Evolutionary conservation across 192 early-diverging fungal species (phyloP).

Genomic region (Gryganskiella cystojenkinii): DNA sequence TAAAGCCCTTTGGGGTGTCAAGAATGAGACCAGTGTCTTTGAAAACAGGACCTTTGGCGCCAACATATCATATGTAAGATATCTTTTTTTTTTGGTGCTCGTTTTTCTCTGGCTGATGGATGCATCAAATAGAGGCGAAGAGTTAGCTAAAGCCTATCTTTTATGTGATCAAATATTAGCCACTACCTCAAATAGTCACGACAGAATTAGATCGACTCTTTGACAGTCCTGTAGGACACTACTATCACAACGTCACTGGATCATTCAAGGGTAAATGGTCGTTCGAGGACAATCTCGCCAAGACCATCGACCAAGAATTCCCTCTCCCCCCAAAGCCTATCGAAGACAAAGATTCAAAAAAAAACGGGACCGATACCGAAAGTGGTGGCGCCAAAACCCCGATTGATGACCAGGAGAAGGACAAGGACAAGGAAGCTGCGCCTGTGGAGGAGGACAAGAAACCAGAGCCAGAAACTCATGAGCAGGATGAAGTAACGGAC

Average conservation of each 20-base stretch:
- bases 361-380: constrained; percentile 26
- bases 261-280: constrained; percentile 58
- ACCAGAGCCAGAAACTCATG: not conserved
- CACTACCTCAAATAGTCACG: constrained; percentile 27
- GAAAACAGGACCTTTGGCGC: constrained; percentile 57
- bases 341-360: not conserved
- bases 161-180: constrained; percentile 24
- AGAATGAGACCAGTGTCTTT: constrained; percentile 41
- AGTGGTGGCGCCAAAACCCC: not conserved
- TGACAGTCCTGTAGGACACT: constrained; percentile 41
- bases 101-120: no score
- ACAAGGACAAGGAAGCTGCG: not conserved
- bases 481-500: not conserved
- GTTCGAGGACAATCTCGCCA: constrained; percentile 14
- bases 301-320: constrained; percentile 8
- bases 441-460: not conserved
- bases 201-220: constrained; percentile 34
- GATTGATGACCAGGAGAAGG: not conserved
- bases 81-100: no score
- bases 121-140: no score
- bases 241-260: constrained; percentile 64
- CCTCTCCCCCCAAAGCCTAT: constrained; percentile 18
- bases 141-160: not conserved
- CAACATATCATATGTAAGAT: constrained; percentile 58
- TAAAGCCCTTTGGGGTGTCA: constrained; percentile 32